These are phyloP conservation scores for Coemansia sp. DNA, from an alignment of 192 early-diverging fungal genomes.

Conservation along the genomic window DNA sequence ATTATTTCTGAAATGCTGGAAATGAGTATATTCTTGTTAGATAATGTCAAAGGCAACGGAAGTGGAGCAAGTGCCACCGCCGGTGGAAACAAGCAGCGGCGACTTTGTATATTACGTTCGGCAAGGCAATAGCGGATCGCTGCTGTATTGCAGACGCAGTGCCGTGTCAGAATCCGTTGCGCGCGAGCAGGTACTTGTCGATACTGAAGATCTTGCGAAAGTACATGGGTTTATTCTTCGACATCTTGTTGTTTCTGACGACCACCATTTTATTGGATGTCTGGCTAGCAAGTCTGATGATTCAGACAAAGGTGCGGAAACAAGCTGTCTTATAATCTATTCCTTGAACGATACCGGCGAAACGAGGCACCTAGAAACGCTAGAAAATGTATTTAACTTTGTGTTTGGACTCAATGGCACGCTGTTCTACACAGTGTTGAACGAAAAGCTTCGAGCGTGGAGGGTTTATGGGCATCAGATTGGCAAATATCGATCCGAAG, in stretches of 20 bases:
- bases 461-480: slow-evolving; percentile 48
- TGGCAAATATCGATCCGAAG: slow-evolving; percentile 16
- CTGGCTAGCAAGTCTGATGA: slow-evolving; percentile 14
- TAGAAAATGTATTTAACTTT: slow-evolving; percentile 62
- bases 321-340: slow-evolving; percentile 33
- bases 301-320: slow-evolving; percentile 19
- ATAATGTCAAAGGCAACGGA: slow-evolving; percentile 41
- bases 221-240: slow-evolving; percentile 21
- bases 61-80: slow-evolving; percentile 37
- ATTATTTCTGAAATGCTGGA: too few relatives aligned
- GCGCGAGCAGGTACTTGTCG: slow-evolving; percentile 38
- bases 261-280: slow-evolving; percentile 31
- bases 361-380: slow-evolving; percentile 33
- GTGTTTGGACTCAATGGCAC: slow-evolving; percentile 59
- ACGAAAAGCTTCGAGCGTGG: slow-evolving; percentile 66
- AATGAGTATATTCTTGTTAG: slow-evolving; percentile 3
- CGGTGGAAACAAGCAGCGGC: slow-evolving; percentile 44
- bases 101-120: slow-evolving; percentile 32
- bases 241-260: slow-evolving; percentile 45
- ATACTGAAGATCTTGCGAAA: slow-evolving; percentile 15
- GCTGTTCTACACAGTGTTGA: slow-evolving; percentile 69
- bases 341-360: slow-evolving; percentile 11
- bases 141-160: slow-evolving; percentile 32
- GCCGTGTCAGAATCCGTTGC: background rate
- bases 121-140: slow-evolving; percentile 10